Evolutionary conservation across 2,329 filamentous ascomycete species (phyloP), one percentile per base, ranked within the genome.

Genomic region (Fusarium siculi): DNA sequence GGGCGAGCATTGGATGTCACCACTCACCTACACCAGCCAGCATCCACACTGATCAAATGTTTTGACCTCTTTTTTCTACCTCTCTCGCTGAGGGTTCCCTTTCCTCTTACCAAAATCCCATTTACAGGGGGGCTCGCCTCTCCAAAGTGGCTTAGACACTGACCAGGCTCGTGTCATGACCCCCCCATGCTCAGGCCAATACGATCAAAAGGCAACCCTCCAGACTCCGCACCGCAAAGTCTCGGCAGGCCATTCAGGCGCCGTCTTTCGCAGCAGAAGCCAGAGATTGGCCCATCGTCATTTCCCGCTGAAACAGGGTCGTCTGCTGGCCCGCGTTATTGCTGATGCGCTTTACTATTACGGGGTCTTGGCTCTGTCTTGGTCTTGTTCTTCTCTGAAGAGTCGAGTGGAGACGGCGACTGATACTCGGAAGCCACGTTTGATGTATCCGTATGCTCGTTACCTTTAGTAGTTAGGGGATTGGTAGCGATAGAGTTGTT

Each of bases 221-320:
- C 70, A 28, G 50, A 66, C 68, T 68, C 73, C 68, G 73, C 73
- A 68, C 53, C 63, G 54, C 53, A 69, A 56, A 63, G 73, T 70
- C 75, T 76, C 66, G 73, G 73, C 74, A 67, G 63, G 44, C 70
- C 66, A 69, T 62, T 70, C 63, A 68, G 60, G 70, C 54, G 69
- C 43, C 52, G 42, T 43, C 28, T 58, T 65, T 28, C 52, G 23
- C 32, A 63, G 68, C 58, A 71, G 56, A 69, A 65, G 60, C 66
- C 71, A 74, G 71, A 74, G 72, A 77, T 77, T 77, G 75, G 74
- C 74, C 74, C 70, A 75, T 76, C 61, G 52, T 77, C 75, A 77
- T 77, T 77, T 77, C 75, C 75, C 75, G 64, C 68, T 76, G 75
- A 77, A 77, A 77, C 75, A 77, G 75, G 75, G 75, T 73, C 68